phyloP scores from a whole-genome alignment of 1,284 basidiomycete species.

The Sparassis latifolia region DNA sequence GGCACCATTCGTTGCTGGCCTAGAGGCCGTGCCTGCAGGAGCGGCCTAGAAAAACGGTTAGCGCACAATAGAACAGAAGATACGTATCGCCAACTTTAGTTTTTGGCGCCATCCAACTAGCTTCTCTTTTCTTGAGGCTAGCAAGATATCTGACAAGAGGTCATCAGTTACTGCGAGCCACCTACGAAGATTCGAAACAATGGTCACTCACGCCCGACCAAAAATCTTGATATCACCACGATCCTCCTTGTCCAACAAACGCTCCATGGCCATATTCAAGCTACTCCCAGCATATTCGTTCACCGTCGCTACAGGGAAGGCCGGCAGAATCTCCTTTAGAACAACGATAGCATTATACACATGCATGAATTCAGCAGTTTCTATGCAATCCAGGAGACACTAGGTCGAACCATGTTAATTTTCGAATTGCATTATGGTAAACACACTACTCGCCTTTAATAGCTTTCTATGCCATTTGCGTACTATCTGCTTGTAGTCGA shows the following conservation, averaged over 20 bases:
- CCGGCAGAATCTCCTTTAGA: conserved; percentile 81
- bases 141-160: conserved; percentile 50
- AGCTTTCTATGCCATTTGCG: conserved; percentile 83
- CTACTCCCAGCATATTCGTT: conserved; percentile 43
- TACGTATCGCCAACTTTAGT: conserved; percentile 6
- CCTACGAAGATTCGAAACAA: background rate
- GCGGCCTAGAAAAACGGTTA: conserved; percentile 21
- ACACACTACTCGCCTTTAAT: conserved; percentile 36
- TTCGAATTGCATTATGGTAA: background rate
- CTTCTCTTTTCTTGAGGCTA: conserved; percentile 62
- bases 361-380: conserved; percentile 87
- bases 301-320: conserved; percentile 73
- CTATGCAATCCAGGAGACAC: conserved; percentile 59
- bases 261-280: conserved; percentile 62
- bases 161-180: background rate
- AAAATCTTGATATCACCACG: conserved; percentile 81
- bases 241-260: conserved; percentile 67
- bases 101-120: conserved; percentile 44
- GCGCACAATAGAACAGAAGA: background rate
- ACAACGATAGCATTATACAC: conserved; percentile 91
- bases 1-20: conserved; percentile 18
- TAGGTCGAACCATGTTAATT: conserved; percentile 20
- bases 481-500: conserved; percentile 63
- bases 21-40: conserved; percentile 31
- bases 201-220: conserved; percentile 56